Conservation (phyloP, 2,329 filamentous ascomycete genomes). For the Paecilomyces formosus region DNA sequence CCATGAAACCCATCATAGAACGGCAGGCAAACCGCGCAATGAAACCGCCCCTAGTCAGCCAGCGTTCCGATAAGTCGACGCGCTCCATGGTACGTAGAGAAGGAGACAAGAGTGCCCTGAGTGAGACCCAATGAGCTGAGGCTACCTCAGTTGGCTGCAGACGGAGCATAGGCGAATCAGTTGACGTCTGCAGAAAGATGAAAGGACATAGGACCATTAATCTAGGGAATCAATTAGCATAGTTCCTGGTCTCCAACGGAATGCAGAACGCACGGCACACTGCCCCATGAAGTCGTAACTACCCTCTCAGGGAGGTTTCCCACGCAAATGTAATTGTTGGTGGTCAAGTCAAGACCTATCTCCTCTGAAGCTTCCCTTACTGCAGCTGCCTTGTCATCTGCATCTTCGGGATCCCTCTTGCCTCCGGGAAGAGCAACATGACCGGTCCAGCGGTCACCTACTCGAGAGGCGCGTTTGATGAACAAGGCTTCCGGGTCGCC, state of each 20-base stretch:
- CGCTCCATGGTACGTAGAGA: constrained; percentile 54
- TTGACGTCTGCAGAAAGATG: constrained; percentile 55
- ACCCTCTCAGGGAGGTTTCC: constrained; percentile 60
- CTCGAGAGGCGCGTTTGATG: constrained; percentile 59
- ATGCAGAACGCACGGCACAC: constrained; percentile 45
- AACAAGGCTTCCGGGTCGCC: constrained; percentile 63
- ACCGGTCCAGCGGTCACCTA: constrained; percentile 61
- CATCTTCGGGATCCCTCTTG: constrained; percentile 58
- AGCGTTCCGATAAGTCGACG: constrained; percentile 57
- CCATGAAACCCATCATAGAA: constrained; percentile 56
- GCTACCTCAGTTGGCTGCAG: constrained; percentile 64
- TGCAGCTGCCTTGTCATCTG: constrained; percentile 54
- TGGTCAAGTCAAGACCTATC: constrained; percentile 54
- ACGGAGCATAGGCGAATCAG: constrained; percentile 48
- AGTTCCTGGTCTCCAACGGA: neutral
- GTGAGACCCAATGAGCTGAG: constrained; percentile 61
- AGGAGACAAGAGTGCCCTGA: constrained; percentile 54
- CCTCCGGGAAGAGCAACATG: constrained; percentile 64
- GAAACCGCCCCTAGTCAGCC: constrained; percentile 49
- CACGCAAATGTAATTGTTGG: constrained; percentile 39
- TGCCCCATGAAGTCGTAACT: constrained; percentile 60
- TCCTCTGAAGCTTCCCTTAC: constrained; percentile 60
- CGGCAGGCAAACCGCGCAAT: constrained; percentile 49
- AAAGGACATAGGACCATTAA: constrained; percentile 65
- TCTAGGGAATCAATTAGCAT: constrained; percentile 26